phyloP scores from a whole-genome alignment of 805 yeast species.

The Hanseniaspora thailandica region DNA sequence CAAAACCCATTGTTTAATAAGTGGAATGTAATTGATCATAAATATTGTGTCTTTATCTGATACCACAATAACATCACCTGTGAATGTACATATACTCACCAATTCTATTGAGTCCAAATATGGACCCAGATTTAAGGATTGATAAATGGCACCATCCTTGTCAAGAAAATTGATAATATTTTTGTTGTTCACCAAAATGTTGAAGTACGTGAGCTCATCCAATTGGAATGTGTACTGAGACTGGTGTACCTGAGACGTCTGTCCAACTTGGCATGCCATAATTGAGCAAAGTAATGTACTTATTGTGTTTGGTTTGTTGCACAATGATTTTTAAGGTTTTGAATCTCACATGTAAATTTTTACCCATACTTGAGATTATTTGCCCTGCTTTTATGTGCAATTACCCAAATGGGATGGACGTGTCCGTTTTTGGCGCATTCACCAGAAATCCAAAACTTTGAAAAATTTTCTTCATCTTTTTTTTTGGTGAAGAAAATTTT shows the following conservation, averaged over 20 bases:
- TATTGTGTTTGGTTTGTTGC: no score
- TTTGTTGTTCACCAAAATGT: background rate
- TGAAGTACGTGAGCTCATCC: background rate
- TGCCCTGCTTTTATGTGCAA: background rate
- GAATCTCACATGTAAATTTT: background rate
- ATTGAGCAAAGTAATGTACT: no score
- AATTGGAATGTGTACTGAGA: background rate
- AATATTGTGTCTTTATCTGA: background rate
- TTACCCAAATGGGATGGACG: background rate
- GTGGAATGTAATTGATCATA: background rate
- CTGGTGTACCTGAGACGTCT: background rate
- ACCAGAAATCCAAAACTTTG: no score
- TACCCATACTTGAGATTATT: background rate
- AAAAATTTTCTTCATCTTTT: background rate
- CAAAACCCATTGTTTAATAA: background rate
- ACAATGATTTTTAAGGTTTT: no score
- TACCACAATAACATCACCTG: background rate
- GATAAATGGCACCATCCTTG: background rate
- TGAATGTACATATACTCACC: background rate
- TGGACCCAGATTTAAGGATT: background rate
- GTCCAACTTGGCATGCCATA: background rate
- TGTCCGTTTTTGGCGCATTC: no score
- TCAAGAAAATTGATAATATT: background rate
- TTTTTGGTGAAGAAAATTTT: background rate
- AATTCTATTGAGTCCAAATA: background rate